Percentiles rank a stretch among this genome's conserved stretches.
phyloP scores from a whole-genome alignment of 192 early-diverging fungal genomes.

The Allomyces javanicus region DNA sequence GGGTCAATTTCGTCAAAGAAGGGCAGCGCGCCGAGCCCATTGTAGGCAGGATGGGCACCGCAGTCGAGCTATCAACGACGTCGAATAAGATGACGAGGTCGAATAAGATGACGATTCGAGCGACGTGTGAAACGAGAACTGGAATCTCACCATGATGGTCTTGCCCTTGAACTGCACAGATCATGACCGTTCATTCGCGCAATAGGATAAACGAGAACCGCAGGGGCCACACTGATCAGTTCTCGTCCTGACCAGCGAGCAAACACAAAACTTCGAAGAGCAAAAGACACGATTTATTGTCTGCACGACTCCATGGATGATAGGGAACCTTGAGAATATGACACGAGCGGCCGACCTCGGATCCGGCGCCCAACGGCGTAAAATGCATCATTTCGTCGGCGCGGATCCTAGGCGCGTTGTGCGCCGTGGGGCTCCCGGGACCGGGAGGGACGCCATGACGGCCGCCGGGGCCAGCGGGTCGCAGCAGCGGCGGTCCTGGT shows the following conservation, averaged over 20 bases:
- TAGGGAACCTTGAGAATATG: constrained; percentile 37
- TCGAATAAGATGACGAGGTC: neutral
- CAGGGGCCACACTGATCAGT: no score
- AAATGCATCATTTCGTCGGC: constrained; percentile 62
- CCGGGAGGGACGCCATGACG: no score
- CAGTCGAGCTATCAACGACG: constrained; percentile 55
- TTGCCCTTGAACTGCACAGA: constrained; percentile 70
- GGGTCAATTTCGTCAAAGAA: constrained; percentile 92
- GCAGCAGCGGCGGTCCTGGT: no score
- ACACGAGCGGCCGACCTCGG: constrained; percentile 91
- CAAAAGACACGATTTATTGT: no score
- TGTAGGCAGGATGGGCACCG: constrained; percentile 84
- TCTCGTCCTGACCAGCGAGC: no score
- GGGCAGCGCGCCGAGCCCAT: constrained; percentile 73
- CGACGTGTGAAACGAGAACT: constrained; percentile 3
- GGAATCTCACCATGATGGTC: constrained; percentile 56
- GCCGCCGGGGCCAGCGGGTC: no score
- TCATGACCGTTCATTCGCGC: no score
- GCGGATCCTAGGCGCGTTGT: no score
- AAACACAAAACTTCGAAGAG: no score
- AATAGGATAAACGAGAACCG: neutral
- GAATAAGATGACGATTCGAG: constrained; percentile 2
- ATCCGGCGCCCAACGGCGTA: constrained; percentile 88
- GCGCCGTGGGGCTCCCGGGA: no score
- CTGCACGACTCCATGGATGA: neutral